phyloP scores from a whole-genome alignment of 1,284 basidiomycete species.

The Puccinia hordei region DNA sequence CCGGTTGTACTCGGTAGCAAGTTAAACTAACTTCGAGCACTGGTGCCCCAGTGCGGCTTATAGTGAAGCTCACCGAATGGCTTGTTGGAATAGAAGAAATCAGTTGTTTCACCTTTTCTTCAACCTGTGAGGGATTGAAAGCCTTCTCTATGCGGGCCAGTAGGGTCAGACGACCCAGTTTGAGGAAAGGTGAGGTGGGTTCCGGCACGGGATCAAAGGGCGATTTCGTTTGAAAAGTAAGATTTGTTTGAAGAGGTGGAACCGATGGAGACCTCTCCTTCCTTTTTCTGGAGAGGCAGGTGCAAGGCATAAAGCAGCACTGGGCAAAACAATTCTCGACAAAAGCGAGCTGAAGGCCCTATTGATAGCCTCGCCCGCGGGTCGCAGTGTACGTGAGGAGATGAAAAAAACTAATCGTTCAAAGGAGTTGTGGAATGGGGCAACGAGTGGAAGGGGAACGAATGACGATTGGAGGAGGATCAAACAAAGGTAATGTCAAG shows the following conservation, averaged over 20 bases:
- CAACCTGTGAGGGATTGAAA: not conserved
- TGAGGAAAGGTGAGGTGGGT: slow-evolving; percentile 19
- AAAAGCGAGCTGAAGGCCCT: not conserved
- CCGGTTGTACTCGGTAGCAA: not conserved
- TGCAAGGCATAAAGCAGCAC: slow-evolving; percentile 31
- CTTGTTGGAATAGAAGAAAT: slow-evolving; percentile 16
- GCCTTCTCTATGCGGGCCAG: slow-evolving; percentile 19
- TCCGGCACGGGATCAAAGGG: not conserved
- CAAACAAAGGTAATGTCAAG: not conserved
- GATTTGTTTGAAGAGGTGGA: slow-evolving; percentile 39
- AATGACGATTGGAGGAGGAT: not conserved
- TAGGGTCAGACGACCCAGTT: slow-evolving; percentile 24
- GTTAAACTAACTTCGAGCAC: slow-evolving; percentile 32
- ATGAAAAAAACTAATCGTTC: not conserved
- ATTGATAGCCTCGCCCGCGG: not conserved
- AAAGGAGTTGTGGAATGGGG: too few species aligned
- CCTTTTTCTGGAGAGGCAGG: slow-evolving; percentile 22
- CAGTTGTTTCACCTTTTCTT: slow-evolving; percentile 30
- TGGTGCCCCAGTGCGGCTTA: slow-evolving; percentile 16
- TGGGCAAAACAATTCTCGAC: not conserved
- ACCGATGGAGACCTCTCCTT: slow-evolving; percentile 14
- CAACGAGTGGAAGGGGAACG: slow-evolving; percentile 11
- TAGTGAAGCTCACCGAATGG: slow-evolving; percentile 4
- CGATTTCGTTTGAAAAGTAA: not conserved
- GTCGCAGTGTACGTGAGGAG: not conserved